Conservation (phyloP, 2,329 filamentous ascomycete genomes). For the Aspergillus chevalieri region DNA sequence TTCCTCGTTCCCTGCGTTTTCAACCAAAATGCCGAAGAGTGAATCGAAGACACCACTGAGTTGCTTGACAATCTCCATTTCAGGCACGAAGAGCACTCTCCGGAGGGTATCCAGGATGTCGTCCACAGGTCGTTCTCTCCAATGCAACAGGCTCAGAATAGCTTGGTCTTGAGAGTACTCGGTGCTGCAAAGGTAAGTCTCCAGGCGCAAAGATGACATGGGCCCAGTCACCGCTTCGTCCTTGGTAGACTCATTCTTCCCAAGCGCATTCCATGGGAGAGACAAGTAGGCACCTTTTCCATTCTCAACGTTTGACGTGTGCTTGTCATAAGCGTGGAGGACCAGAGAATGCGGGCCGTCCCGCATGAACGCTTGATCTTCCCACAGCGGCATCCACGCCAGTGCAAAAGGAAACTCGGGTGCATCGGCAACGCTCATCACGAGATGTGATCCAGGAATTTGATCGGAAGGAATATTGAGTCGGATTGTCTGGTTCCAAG, state of each 20-base stretch:
- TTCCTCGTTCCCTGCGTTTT: constrained; percentile 84
- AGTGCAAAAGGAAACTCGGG: constrained; percentile 85
- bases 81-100: constrained; percentile 84
- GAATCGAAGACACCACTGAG: constrained; percentile 83
- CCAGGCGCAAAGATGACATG: constrained; percentile 69
- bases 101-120: constrained; percentile 69
- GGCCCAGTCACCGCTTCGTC: constrained; percentile 70
- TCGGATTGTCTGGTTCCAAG: constrained; percentile 83
- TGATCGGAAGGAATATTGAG: constrained; percentile 72
- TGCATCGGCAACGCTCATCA: constrained; percentile 82
- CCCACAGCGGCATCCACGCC: constrained; percentile 90
- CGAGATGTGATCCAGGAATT: constrained; percentile 75
- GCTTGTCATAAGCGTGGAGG: constrained; percentile 87
- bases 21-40: constrained; percentile 83
- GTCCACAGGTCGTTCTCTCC: constrained; percentile 69
- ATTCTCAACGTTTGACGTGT: constrained; percentile 64
- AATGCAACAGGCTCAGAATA: constrained; percentile 75
- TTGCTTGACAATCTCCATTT: constrained; percentile 96
- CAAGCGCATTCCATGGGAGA: constrained; percentile 69
- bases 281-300: constrained; percentile 83
- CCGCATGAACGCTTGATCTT: constrained; percentile 77
- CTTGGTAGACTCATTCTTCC: constrained; percentile 60
- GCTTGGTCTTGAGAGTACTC: constrained; percentile 87
- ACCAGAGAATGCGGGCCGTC: constrained; percentile 77
- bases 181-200: constrained; percentile 90